Conservation (phyloP, 371 early-diverging fungal species). For the Blakeslea trispora region DNA sequence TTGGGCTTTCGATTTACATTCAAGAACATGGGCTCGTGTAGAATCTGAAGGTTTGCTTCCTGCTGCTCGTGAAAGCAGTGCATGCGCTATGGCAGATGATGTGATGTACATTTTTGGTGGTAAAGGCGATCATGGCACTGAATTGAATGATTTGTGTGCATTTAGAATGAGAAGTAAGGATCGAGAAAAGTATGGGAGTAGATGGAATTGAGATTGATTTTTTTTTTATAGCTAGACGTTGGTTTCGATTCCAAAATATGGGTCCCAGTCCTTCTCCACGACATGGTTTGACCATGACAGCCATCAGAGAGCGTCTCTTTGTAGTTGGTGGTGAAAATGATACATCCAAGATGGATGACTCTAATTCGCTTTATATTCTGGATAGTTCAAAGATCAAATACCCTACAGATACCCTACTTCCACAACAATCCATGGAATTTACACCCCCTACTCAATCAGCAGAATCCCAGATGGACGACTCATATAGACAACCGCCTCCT, state of each 20-base stretch:
- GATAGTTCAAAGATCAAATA: slow-evolving; percentile 78
- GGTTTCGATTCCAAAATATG: slow-evolving; percentile 78
- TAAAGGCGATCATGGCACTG: slow-evolving; percentile 57
- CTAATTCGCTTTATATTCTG: slow-evolving; percentile 56
- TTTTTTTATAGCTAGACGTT: slow-evolving; percentile 32
- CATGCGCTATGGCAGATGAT: slow-evolving; percentile 70
- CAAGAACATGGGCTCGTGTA: slow-evolving; percentile 60
- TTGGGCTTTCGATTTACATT: slow-evolving; percentile 69
- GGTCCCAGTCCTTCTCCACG: slow-evolving; percentile 70
- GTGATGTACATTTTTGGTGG: slow-evolving; percentile 80
- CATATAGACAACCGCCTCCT: slow-evolving; percentile 13
- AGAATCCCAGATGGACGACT: slow-evolving; percentile 5
- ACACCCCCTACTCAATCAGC: not conserved
- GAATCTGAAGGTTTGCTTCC: slow-evolving; percentile 68
- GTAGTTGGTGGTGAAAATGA: slow-evolving; percentile 68
- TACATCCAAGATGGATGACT: slow-evolving; percentile 54
- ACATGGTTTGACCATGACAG: slow-evolving; percentile 62
- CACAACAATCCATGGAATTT: slow-evolving; percentile 20
- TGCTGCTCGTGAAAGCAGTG: slow-evolving; percentile 67
- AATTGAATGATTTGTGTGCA: slow-evolving; percentile 71
- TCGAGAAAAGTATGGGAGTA: not conserved
- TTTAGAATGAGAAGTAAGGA: slow-evolving; percentile 66
- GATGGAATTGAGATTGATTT: not conserved
- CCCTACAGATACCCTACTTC: slow-evolving; percentile 51
- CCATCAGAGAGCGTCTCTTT: slow-evolving; percentile 63